phyloP scores from a whole-genome alignment of 139 green algal genomes.

The Chlamydomonas sphaeroides region DNA sequence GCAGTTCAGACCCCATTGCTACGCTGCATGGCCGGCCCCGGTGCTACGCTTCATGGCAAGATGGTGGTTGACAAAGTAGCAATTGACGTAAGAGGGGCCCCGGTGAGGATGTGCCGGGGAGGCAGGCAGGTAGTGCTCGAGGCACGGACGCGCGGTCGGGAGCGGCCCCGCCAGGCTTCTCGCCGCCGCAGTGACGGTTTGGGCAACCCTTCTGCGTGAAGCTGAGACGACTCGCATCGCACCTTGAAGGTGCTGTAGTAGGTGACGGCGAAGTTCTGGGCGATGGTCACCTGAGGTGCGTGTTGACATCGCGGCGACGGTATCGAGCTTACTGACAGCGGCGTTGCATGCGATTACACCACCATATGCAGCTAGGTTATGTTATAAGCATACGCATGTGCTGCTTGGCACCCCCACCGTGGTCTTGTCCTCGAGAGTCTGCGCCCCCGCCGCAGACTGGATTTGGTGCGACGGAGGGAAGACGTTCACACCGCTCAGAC shows the following conservation, averaged over 20 bases:
- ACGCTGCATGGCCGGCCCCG: no score
- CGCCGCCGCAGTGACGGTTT: no score
- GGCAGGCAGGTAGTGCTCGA: no score
- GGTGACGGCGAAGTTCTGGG: slow-evolving; percentile 69
- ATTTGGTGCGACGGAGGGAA: slow-evolving; percentile 16
- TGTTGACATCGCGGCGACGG: neutral
- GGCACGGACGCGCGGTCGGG: no score
- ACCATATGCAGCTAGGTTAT: neutral
- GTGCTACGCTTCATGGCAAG: no score
- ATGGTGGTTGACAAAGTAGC: no score
- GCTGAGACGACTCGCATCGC: no score
- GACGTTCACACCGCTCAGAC: neutral
- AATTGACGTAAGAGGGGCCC: no score
- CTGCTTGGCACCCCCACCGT: neutral
- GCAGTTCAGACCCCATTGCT: no score
- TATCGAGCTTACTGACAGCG: neutral
- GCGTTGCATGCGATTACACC: neutral
- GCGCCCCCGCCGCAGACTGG: neutral
- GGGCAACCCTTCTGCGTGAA: no score
- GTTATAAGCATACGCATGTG: neutral
- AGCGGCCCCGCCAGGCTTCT: no score
- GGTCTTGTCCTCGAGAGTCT: neutral
- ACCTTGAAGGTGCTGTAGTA: slow-evolving; percentile 77
- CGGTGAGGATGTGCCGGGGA: no score
- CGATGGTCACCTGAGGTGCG: slow-evolving; percentile 59